A percentile compares a stretch with the other conserved stretches of the same genome.
Evolutionary conservation across 2,329 filamentous ascomycete genomes (phyloP).

Genomic region (Fusarium sp.): DNA sequence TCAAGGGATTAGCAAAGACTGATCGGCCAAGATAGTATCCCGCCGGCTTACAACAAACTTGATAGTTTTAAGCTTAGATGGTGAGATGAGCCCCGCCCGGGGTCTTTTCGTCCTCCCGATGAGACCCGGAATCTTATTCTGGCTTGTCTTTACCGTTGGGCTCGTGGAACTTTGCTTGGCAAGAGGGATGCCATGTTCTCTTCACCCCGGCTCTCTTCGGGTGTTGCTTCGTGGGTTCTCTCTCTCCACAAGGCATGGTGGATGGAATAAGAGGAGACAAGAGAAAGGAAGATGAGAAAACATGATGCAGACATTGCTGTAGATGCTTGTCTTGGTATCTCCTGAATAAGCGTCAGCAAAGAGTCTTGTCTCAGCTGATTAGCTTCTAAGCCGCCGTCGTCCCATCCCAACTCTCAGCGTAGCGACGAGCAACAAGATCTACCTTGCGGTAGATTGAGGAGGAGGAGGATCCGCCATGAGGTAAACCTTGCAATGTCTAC

Average conservation of each 20-base stretch:
- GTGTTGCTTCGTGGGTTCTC: background rate
- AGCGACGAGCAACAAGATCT: constrained; percentile 8
- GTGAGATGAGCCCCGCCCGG: constrained; percentile 9
- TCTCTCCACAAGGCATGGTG: background rate
- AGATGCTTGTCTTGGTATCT: background rate
- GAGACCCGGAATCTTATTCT: constrained; percentile 15
- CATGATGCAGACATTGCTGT: background rate
- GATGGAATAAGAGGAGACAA: background rate
- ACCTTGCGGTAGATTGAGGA: constrained; percentile 17
- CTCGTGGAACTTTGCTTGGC: background rate
- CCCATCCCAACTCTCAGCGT: background rate
- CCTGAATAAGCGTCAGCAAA: background rate
- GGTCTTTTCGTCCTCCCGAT: constrained; percentile 30
- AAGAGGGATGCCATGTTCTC: background rate
- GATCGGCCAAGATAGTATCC: background rate
- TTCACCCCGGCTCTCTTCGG: background rate
- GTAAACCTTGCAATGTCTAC: background rate
- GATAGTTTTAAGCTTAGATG: background rate
- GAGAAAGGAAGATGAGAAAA: background rate
- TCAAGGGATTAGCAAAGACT: background rate
- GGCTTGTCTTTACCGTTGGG: background rate
- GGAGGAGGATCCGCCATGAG: constrained; percentile 8
- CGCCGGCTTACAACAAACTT: background rate
- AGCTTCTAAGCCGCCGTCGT: background rate
- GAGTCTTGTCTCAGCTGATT: background rate